Evolutionary conservation across 1,284 basidiomycete species (phyloP).

Genomic region (Ganoderma sinense): DNA sequence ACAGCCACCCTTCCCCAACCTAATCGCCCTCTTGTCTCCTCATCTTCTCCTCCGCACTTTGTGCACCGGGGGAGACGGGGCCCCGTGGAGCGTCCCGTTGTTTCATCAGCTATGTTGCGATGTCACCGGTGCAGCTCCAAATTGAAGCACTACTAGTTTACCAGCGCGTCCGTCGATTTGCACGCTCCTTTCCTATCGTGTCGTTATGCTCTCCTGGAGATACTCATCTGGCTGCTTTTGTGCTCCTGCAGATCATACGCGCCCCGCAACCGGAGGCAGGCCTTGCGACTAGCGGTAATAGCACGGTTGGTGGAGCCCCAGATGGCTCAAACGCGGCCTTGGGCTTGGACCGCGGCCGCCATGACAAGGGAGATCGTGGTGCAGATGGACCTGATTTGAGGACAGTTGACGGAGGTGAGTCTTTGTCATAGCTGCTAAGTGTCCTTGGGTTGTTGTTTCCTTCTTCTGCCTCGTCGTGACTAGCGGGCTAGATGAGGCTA

Average conservation of each 20-base stretch:
- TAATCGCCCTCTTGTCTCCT: not conserved
- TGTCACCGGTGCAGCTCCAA: not conserved
- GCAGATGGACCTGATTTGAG: not conserved
- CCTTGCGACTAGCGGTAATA: not conserved
- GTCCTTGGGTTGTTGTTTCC: not conserved
- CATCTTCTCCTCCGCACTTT: not conserved
- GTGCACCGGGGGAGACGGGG: not conserved
- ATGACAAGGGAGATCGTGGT: not conserved
- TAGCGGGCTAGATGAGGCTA: too few species aligned
- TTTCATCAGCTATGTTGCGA: not conserved
- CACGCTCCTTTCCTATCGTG: slow-evolving; percentile 23
- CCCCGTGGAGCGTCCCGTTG: not conserved
- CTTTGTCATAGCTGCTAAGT: not conserved
- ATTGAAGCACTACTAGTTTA: too few species aligned
- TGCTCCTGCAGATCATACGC: slow-evolving; percentile 17
- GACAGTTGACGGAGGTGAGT: not conserved
- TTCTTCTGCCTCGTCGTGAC: not conserved
- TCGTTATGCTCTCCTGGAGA: slow-evolving; percentile 4
- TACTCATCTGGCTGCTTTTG: slow-evolving; percentile 17
- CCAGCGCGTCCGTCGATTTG: not conserved
- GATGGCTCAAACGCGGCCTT: too few species aligned
- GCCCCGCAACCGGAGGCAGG: not conserved
- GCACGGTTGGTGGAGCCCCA: too few species aligned
- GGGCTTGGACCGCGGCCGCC: not conserved
- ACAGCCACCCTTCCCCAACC: not conserved